These are phyloP conservation scores for Nannochloropsis gaditana DNA, from an alignment of 108 stramenopile species.

Conservation along the genomic window DNA sequence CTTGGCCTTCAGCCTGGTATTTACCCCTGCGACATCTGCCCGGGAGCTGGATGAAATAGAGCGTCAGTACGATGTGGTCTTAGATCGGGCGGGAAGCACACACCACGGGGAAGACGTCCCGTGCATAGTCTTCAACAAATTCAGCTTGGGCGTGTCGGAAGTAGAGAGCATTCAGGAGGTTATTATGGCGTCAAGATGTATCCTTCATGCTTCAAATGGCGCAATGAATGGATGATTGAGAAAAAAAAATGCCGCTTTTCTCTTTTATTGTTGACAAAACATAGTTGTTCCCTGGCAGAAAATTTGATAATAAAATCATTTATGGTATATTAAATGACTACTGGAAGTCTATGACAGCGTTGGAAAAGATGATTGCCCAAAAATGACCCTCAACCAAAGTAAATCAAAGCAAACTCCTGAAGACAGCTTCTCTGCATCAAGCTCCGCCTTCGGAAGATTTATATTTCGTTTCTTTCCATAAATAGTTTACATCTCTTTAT, in stretches of 20 bases:
- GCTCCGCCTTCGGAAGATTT: too few relatives aligned
- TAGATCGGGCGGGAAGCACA: not conserved
- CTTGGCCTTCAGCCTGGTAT: not conserved
- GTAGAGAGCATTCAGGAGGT: not conserved
- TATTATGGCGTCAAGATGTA: not conserved
- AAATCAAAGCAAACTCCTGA: too few relatives aligned
- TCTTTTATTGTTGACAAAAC: too few relatives aligned
- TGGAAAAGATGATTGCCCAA: too few relatives aligned
- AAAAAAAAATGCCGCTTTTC: not conserved
- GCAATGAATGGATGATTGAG: not conserved
- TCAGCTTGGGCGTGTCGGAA: not conserved
- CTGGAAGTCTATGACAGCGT: too few relatives aligned
- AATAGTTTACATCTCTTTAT: not conserved
- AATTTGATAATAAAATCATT: too few relatives aligned
- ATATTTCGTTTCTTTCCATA: too few relatives aligned
- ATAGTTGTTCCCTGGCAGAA: too few relatives aligned
- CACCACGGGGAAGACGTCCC: not conserved
- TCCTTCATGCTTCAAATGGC: not conserved
- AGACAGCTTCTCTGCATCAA: too few relatives aligned
- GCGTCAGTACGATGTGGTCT: slow-evolving; percentile 17
- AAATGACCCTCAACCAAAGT: too few relatives aligned
- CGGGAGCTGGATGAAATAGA: not conserved
- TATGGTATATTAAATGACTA: too few relatives aligned
- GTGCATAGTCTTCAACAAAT: slow-evolving; percentile 17
- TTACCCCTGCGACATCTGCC: not conserved